These are phyloP conservation scores for Termitomyces sp. DNA, from an alignment of 768 basidiomycete species.

Conservation along the genomic window DNA sequence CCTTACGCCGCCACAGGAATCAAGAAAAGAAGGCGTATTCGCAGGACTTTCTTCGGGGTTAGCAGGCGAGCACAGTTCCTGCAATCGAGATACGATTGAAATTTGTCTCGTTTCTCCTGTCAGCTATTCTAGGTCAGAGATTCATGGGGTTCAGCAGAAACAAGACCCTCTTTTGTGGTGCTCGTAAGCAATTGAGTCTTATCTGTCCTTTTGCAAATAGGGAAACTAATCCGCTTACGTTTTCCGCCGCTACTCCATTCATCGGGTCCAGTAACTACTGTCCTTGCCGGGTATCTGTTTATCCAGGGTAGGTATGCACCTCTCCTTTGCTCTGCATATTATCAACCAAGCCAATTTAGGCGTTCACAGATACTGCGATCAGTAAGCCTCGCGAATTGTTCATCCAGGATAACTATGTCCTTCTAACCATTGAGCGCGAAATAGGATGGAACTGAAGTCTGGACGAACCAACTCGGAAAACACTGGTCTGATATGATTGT, in stretches of 20 bases:
- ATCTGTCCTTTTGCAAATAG: constrained; percentile 18
- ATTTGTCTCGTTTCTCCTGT: constrained; percentile 19
- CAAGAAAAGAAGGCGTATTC: constrained; percentile 68
- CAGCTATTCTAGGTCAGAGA: constrained; percentile 63
- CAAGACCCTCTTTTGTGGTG: constrained; percentile 60
- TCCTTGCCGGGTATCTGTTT: constrained; percentile 72
- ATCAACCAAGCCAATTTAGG: constrained; percentile 23
- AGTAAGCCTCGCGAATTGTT: too few species aligned
- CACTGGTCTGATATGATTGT: too few species aligned
- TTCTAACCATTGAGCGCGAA: too few species aligned
- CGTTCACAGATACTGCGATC: constrained; percentile 39
- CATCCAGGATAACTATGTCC: too few species aligned
- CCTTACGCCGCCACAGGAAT: constrained; percentile 46
- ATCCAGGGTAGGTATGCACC: constrained; percentile 51
- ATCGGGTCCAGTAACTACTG: constrained; percentile 54
- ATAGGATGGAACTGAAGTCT: too few species aligned
- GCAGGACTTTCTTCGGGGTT: constrained; percentile 71
- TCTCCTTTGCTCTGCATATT: background rate
- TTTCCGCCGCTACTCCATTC: constrained; percentile 20
- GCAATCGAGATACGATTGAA: constrained; percentile 22
- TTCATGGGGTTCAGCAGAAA: constrained; percentile 67
- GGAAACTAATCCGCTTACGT: constrained; percentile 9
- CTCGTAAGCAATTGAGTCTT: constrained; percentile 47
- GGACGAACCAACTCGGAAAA: too few species aligned
- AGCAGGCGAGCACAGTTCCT: constrained; percentile 50